Evolutionary conservation across 306 rosid species (phyloP).

Genomic region (Abrus precatorius): DNA sequence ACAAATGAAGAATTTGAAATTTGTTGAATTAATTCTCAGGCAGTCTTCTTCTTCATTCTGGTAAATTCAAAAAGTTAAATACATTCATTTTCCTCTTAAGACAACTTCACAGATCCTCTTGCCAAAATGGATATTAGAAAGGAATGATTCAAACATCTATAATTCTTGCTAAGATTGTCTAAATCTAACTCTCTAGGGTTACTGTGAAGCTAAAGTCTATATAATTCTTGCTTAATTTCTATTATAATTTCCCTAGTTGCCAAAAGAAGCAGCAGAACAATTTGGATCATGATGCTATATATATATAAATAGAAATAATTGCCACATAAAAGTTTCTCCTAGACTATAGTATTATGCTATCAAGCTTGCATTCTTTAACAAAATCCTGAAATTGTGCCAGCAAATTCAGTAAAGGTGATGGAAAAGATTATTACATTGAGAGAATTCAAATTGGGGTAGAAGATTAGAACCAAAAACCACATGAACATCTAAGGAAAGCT

Average conservation of each 20-base stretch:
- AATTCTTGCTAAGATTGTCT: neutral
- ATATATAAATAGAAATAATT: neutral
- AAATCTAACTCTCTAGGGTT: neutral
- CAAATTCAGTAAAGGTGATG: neutral
- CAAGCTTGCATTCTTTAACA: neutral
- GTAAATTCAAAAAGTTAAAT: constrained; percentile 39
- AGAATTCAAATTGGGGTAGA: constrained; percentile 7
- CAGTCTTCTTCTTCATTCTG: constrained; percentile 41
- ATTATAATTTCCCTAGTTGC: neutral
- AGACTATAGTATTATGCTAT: neutral
- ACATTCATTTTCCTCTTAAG: neutral
- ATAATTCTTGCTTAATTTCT: constrained; percentile 7
- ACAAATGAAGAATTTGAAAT: constrained; percentile 34
- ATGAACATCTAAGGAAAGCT: constrained; percentile 9
- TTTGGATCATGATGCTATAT: neutral
- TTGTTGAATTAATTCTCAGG: constrained; percentile 36
- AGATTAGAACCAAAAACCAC: constrained; percentile 5
- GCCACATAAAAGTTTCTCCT: constrained; percentile 5
- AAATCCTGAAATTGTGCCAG: constrained; percentile 2
- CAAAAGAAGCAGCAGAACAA: constrained; percentile 5
- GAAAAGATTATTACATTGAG: neutral
- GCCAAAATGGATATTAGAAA: constrained; percentile 7
- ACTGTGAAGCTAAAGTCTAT: neutral
- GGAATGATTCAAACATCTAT: neutral
- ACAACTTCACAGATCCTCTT: neutral